Evolutionary conservation across 2,329 filamentous ascomycete genomes (phyloP).

Genomic region (Phyllosticta paracitricarpa): DNA sequence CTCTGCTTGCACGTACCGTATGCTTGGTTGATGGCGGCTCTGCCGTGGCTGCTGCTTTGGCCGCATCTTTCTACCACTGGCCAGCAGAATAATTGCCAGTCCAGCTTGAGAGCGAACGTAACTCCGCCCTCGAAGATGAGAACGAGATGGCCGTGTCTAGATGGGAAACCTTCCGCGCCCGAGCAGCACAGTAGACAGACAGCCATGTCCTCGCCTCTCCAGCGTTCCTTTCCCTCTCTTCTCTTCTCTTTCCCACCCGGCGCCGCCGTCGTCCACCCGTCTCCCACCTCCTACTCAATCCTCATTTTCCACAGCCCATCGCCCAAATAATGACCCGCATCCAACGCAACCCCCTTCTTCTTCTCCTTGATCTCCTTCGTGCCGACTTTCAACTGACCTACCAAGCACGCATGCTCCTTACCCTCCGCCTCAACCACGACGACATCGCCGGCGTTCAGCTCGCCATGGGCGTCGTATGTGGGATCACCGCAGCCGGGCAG

Average conservation of each 20-base stretch:
- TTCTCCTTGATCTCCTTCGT: conserved; percentile 89
- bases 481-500: conserved; percentile 50
- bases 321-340: conserved; percentile 86
- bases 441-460: conserved; percentile 69
- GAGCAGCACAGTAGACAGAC: neutral
- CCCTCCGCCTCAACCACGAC: conserved; percentile 89
- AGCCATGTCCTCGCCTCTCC: no score
- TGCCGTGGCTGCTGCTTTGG: no score
- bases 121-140: no score
- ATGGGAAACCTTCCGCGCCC: neutral
- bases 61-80: no score
- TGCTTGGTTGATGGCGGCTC: no score
- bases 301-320: conserved; percentile 82
- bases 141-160: no score
- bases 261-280: neutral
- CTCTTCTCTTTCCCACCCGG: neutral
- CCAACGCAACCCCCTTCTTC: conserved; percentile 88
- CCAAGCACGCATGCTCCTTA: conserved; percentile 81
- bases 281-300: conserved; percentile 34
- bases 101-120: no score
- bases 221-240: neutral
- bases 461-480: conserved; percentile 45
- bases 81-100: no score
- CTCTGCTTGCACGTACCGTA: no score
- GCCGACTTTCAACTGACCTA: conserved; percentile 72